Percentiles rank a stretch among this genome's conserved stretches.
These are phyloP conservation scores for Gossypium arboreum DNA, from an alignment of 345 rosid species.

Conservation along the genomic window DNA sequence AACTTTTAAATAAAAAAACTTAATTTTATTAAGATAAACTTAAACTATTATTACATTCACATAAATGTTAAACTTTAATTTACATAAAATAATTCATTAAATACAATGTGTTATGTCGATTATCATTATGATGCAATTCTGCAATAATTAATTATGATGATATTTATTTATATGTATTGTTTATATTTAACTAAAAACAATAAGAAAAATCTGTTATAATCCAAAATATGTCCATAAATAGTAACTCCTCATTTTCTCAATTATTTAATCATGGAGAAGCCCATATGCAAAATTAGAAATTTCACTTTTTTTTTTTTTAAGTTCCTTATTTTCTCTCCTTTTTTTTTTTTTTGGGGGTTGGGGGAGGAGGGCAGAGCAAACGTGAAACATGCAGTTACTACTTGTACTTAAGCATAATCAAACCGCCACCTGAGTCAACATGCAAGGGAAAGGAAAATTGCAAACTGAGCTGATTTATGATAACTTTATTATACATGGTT, in stretches of 20 bases:
- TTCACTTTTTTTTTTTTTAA: background rate
- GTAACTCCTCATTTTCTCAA: too few relatives aligned
- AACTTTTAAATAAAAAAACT: background rate
- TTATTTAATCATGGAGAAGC: too few relatives aligned
- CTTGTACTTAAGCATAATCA: constrained; percentile 4
- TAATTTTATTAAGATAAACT: background rate
- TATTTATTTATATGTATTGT: too few relatives aligned
- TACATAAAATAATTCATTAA: background rate
- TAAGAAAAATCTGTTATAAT: background rate
- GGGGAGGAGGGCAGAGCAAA: background rate
- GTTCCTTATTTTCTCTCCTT: too few relatives aligned
- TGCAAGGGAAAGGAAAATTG: background rate
- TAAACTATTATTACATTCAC: background rate
- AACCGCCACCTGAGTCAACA: background rate
- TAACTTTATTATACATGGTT: background rate
- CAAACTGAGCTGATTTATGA: background rate
- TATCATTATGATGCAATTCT: too few relatives aligned
- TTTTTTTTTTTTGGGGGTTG: background rate
- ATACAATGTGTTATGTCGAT: background rate
- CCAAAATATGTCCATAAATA: too few relatives aligned
- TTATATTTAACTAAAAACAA: too few relatives aligned
- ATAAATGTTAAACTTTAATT: too few relatives aligned
- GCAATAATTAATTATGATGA: too few relatives aligned
- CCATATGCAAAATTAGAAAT: background rate
- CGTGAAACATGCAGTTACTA: background rate